phyloP scores from a whole-genome alignment of 805 yeast species.

The Lipomyces kockii region DNA sequence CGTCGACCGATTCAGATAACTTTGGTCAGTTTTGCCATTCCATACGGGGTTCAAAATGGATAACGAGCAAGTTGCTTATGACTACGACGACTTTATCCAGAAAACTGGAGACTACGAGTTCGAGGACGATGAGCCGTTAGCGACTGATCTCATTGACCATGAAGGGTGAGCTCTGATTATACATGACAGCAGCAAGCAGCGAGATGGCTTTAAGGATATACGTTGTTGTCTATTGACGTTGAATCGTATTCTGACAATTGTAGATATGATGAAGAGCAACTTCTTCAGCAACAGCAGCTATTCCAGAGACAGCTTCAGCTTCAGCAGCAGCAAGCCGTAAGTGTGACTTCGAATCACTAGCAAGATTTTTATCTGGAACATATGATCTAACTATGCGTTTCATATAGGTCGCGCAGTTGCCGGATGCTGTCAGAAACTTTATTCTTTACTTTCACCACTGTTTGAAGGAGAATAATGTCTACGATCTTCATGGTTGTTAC shows the following conservation, averaged over 20 bases:
- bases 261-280: constrained; percentile 44
- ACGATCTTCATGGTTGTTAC: constrained; percentile 53
- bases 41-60: constrained; percentile 21
- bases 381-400: neutral
- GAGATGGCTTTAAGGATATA: neutral
- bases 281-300: constrained; percentile 43
- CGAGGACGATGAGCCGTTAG: constrained; percentile 40
- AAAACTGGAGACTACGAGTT: constrained; percentile 40
- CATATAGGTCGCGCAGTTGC: constrained; percentile 44
- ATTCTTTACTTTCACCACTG: constrained; percentile 52
- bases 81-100: constrained; percentile 37
- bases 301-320: constrained; percentile 40
- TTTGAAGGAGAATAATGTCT: constrained; percentile 50
- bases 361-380: neutral
- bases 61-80: constrained; percentile 33
- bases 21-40: neutral
- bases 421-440: constrained; percentile 53
- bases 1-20: neutral
- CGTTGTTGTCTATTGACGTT: neutral
- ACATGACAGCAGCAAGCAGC: neutral
- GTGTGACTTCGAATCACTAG: constrained; percentile 2
- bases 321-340: constrained; percentile 37
- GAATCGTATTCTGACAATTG: neutral
- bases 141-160: constrained; percentile 38
- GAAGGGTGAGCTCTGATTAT: constrained; percentile 26